These are phyloP conservation scores for Malania oleifera DNA, from an alignment of 164 flowering plant species.

Conservation along the genomic window DNA sequence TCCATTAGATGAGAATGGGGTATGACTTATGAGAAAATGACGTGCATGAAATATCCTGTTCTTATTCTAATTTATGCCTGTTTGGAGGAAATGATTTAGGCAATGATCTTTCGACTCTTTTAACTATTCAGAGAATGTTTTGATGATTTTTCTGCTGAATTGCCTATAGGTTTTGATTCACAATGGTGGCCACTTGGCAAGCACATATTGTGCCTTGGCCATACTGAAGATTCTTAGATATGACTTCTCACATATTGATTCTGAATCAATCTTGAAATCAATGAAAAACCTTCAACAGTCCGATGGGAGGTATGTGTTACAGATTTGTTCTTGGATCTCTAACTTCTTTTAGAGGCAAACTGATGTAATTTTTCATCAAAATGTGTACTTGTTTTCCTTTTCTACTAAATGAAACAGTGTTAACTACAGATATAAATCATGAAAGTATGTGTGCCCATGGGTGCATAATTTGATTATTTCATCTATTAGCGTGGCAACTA, in stretches of 20 bases:
- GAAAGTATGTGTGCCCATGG: too few species aligned
- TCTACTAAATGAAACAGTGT: too few species aligned
- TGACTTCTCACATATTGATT: conserved; percentile 42
- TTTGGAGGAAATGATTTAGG: not conserved
- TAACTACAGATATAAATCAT: too few species aligned
- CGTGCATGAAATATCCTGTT: not conserved
- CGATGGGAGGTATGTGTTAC: conserved; percentile 72
- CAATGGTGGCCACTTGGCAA: conserved; percentile 79
- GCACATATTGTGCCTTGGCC: conserved; percentile 84
- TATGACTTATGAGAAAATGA: conserved; percentile 31
- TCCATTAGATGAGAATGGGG: conserved; percentile 44
- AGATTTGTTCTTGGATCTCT: not conserved
- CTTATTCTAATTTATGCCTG: not conserved
- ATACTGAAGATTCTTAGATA: conserved; percentile 76
- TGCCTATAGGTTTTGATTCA: conserved; percentile 43
- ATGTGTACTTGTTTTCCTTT: too few species aligned
- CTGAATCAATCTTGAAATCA: conserved; percentile 46
- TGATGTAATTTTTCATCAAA: not conserved
- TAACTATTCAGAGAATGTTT: not conserved
- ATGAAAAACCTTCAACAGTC: conserved; percentile 83
- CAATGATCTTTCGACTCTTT: not conserved
- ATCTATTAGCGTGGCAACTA: too few species aligned
- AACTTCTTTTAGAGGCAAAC: not conserved
- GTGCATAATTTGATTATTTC: too few species aligned
- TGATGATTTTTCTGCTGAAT: conserved; percentile 8